A percentile compares a stretch with the other conserved stretches of the same genome.
Conservation (phyloP, 345 rosid species). For the Pugionium cornutum region DNA sequence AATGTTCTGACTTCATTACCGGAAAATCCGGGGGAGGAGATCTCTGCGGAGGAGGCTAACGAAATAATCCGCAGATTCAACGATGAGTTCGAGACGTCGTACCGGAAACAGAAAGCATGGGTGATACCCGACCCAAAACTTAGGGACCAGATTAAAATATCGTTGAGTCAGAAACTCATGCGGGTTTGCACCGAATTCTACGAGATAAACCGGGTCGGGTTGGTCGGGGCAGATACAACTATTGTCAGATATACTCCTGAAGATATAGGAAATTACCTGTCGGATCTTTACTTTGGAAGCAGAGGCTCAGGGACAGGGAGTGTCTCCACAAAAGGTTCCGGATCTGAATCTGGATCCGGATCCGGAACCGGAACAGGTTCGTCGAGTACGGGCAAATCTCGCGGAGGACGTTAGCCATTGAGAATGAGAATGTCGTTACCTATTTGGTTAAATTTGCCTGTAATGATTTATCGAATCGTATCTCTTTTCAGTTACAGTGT, state of each 20-base stretch:
- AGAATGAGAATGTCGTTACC: slow-evolving; percentile 1
- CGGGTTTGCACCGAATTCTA: slow-evolving; percentile 56
- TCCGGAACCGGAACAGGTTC: slow-evolving; percentile 22
- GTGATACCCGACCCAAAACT: slow-evolving; percentile 61
- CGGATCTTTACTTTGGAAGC: slow-evolving; percentile 47
- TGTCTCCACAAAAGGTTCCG: slow-evolving; percentile 29
- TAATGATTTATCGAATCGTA: too few relatives aligned
- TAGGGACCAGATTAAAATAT: slow-evolving; percentile 57
- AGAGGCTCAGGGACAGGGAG: slow-evolving; percentile 30
- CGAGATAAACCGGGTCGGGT: slow-evolving; percentile 41
- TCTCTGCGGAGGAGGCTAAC: slow-evolving; percentile 38
- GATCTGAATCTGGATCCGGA: slow-evolving; percentile 25
- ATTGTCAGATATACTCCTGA: slow-evolving; percentile 69
- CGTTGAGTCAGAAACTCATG: slow-evolving; percentile 51
- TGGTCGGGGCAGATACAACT: not conserved
- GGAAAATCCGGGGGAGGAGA: slow-evolving; percentile 42
- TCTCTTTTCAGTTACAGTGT: too few relatives aligned
- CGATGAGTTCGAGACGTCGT: slow-evolving; percentile 59
- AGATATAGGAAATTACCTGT: slow-evolving; percentile 62
- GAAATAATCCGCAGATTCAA: slow-evolving; percentile 55
- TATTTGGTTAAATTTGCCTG: too few relatives aligned
- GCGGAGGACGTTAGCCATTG: slow-evolving; percentile 28
- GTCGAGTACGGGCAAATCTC: too few relatives aligned
- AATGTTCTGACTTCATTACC: slow-evolving; percentile 56
- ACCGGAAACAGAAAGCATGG: slow-evolving; percentile 66